These are phyloP conservation scores for Nyctanthes arbortristis DNA, from an alignment of 257 asterid species.

Conservation along the genomic window DNA sequence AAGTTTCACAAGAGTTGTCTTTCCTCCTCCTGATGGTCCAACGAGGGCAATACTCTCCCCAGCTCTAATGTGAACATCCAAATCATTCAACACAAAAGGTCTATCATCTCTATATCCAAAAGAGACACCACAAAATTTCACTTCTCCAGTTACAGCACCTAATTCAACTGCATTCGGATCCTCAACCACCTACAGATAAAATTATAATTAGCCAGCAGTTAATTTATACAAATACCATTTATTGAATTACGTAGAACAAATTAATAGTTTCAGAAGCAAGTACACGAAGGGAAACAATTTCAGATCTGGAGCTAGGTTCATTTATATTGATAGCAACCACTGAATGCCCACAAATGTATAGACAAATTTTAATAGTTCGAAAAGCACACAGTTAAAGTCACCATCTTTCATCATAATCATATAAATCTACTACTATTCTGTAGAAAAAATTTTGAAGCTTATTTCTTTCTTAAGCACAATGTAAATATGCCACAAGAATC, in stretches of 20 bases:
- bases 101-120: slow-evolving; percentile 58
- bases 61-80: slow-evolving; percentile 70
- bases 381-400: no score
- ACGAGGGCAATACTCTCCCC: slow-evolving; percentile 88
- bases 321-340: no score
- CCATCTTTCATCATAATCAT: no score
- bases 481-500: background rate
- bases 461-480: background rate
- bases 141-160: slow-evolving; percentile 62
- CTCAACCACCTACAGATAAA: slow-evolving; percentile 53
- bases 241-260: background rate
- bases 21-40: slow-evolving; percentile 99
- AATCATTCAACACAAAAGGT: slow-evolving; percentile 52
- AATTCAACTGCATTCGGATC: slow-evolving; percentile 67
- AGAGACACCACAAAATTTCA: slow-evolving; percentile 59
- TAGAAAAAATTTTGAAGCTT: background rate
- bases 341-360: no score
- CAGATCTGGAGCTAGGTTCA: background rate
- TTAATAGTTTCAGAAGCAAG: background rate
- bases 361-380: no score
- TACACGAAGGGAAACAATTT: background rate
- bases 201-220: slow-evolving; percentile 9
- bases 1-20: slow-evolving; percentile 86
- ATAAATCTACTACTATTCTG: background rate
- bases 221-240: background rate